Conservation (phyloP, 306 rosid species). For the Glycine tomentella region DNA sequence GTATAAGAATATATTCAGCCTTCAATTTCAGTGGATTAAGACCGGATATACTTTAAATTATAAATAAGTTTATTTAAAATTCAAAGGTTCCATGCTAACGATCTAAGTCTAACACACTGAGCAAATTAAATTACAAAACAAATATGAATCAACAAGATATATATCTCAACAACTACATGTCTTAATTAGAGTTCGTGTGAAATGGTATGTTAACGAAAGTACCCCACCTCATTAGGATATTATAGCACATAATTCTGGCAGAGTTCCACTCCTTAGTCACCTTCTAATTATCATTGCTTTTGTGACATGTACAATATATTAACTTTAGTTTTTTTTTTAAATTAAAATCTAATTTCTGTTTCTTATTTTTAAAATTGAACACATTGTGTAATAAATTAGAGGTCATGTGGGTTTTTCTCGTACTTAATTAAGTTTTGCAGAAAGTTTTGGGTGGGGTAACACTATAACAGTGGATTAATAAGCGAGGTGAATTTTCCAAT, state of each 20-base stretch:
- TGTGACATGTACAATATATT: too few relatives aligned
- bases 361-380: neutral
- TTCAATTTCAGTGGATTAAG: neutral
- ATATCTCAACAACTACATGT: neutral
- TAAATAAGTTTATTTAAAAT: neutral
- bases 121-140: neutral
- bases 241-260: slow-evolving; percentile 12
- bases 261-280: slow-evolving; percentile 22
- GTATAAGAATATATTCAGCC: neutral
- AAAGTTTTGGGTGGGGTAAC: too few relatives aligned
- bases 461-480: too few relatives aligned
- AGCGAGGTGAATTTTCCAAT: too few relatives aligned
- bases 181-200: neutral
- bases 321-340: too few relatives aligned
- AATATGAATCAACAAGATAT: neutral
- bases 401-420: too few relatives aligned
- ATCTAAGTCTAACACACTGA: neutral
- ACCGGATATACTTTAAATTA: neutral
- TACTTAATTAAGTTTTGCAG: too few relatives aligned
- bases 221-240: slow-evolving; percentile 14
- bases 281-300: too few relatives aligned
- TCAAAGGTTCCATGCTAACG: neutral
- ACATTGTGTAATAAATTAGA: too few relatives aligned
- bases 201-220: slow-evolving; percentile 23
- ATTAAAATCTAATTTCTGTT: neutral